A percentile compares a stretch with the other conserved stretches of the same genome.
Evolutionary conservation across 768 basidiomycete species (phyloP).

Genomic region (Leccinum broughii): DNA sequence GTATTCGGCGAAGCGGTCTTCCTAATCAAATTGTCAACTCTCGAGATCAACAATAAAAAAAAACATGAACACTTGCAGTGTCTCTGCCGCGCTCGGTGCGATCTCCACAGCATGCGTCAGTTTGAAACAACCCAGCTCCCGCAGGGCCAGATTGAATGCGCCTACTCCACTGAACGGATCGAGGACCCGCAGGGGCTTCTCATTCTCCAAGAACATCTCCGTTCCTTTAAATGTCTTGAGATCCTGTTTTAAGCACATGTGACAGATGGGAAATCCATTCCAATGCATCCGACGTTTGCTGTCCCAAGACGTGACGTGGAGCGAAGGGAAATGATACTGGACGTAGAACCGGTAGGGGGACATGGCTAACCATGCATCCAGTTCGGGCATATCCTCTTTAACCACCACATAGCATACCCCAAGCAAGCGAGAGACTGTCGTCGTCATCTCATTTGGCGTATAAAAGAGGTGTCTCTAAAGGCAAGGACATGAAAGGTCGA

Average conservation of each 20-base stretch:
- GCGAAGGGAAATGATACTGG: conserved; percentile 47
- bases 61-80: conserved; percentile 43
- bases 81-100: conserved; percentile 72
- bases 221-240: conserved; percentile 34
- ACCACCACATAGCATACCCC: conserved; percentile 50
- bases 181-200: conserved; percentile 33
- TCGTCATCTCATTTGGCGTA: conserved; percentile 45
- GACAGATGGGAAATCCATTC: conserved; percentile 46
- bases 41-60: neutral
- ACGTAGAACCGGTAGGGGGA: conserved; percentile 63
- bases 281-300: conserved; percentile 33
- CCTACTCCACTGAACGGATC: conserved; percentile 52
- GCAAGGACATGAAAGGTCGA: neutral
- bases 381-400: conserved; percentile 28
- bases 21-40: conserved; percentile 12
- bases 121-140: conserved; percentile 53
- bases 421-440: conserved; percentile 43
- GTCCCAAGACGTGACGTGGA: conserved; percentile 41
- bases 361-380: conserved; percentile 48
- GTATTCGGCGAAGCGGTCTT: conserved; percentile 56
- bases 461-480: conserved; percentile 60
- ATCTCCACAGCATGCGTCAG: conserved; percentile 72
- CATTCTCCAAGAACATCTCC: conserved; percentile 33
- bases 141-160: conserved; percentile 62
- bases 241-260: conserved; percentile 38